Percentiles rank a stretch among this genome's conserved stretches.
Evolutionary conservation across 306 rosid genomes (phyloP).

Genomic region (Cicer bijugum): DNA sequence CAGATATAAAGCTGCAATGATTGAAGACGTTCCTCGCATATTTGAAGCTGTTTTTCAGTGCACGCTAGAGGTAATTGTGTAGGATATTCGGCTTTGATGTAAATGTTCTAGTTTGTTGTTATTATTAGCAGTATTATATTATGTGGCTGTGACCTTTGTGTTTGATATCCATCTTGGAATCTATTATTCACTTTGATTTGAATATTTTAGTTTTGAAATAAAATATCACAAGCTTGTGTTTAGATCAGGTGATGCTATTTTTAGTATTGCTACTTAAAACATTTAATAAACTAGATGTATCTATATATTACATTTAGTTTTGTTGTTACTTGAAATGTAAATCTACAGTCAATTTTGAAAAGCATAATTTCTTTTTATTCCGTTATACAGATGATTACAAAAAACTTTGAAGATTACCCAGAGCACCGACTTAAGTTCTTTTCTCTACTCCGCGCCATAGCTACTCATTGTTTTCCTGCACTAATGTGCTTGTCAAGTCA

Average conservation of each 20-base stretch:
- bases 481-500: slow-evolving; percentile 82
- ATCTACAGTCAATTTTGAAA: background rate
- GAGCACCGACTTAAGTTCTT: slow-evolving; percentile 98
- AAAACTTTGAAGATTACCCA: slow-evolving; percentile 94
- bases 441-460: slow-evolving; percentile 93
- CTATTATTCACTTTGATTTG: background rate
- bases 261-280: no score
- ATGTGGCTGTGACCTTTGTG: background rate
- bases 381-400: slow-evolving; percentile 79
- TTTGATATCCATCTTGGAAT: slow-evolving; percentile 18
- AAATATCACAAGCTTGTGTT: background rate
- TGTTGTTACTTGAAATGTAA: slow-evolving; percentile 6
- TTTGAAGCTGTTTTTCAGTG: slow-evolving; percentile 99
- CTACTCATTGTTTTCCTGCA: slow-evolving; percentile 93
- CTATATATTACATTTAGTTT: background rate
- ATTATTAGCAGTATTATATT: background rate
- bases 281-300: background rate
- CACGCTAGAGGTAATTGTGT: slow-evolving; percentile 81
- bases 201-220: background rate
- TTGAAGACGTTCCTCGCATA: slow-evolving; percentile 93
- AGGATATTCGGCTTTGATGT: slow-evolving; percentile 11
- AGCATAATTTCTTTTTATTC: background rate
- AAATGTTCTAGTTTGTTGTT: slow-evolving; percentile 11
- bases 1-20: slow-evolving; percentile 91
- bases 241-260: background rate